Evolutionary conservation across 1,284 basidiomycete genomes (phyloP).

Genomic region (Xerocomus minutiporus): DNA sequence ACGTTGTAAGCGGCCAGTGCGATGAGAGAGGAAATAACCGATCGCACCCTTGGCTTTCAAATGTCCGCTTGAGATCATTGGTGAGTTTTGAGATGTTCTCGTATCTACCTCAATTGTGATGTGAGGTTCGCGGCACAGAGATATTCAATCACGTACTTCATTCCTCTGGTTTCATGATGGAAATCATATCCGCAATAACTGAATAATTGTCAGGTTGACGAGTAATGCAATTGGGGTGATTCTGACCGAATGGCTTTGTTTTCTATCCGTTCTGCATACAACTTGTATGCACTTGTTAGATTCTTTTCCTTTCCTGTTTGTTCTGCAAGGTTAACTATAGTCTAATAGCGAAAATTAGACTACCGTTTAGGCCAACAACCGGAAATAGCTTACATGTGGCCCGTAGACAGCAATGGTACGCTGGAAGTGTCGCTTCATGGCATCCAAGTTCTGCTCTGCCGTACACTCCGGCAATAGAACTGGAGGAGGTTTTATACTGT

Average conservation of each 20-base stretch:
- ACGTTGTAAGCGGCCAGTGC: background rate
- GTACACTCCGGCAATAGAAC: conserved; percentile 71
- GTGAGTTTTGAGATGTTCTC: conserved; percentile 87
- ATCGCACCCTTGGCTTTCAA: conserved; percentile 66
- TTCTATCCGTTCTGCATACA: conserved; percentile 60
- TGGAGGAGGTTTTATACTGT: conserved; percentile 86
- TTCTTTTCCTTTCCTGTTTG: conserved; percentile 82
- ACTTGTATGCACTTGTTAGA: conserved; percentile 76
- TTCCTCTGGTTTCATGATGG: conserved; percentile 84
- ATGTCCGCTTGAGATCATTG: conserved; percentile 62
- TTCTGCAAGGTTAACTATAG: conserved; percentile 86
- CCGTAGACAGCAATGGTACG: conserved; percentile 71
- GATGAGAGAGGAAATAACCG: background rate
- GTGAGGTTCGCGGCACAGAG: background rate
- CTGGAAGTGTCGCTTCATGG: conserved; percentile 73
- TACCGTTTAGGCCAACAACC: conserved; percentile 1
- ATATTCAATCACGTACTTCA: conserved; percentile 59
- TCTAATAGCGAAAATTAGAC: conserved; percentile 41
- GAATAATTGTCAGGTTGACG: conserved; percentile 1
- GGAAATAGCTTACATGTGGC: conserved; percentile 52
- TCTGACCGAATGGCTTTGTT: conserved; percentile 63
- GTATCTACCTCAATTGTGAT: conserved; percentile 46
- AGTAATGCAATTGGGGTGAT: background rate
- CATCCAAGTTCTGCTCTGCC: conserved; percentile 65
- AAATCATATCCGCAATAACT: conserved; percentile 84